Percentiles rank a stretch among this genome's conserved stretches.
Evolutionary conservation across 2,329 filamentous ascomycete species (phyloP).

Genomic region (Plectosphaerella plurivora): DNA sequence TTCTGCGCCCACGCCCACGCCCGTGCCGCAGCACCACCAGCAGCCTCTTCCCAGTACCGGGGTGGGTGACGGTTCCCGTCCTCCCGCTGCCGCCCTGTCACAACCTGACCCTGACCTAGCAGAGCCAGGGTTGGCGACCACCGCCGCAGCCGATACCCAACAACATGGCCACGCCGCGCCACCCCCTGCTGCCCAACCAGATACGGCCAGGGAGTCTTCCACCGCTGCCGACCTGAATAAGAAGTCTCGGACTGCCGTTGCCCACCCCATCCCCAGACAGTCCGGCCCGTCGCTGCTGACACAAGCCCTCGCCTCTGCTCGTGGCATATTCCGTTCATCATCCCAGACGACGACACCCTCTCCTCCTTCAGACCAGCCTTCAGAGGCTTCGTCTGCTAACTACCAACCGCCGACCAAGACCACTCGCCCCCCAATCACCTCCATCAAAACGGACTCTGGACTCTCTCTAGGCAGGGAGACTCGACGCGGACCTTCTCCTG

Average conservation of each 20-base stretch:
- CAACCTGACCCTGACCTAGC: constrained; percentile 3
- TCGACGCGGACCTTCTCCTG: neutral
- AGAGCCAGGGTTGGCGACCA: neutral
- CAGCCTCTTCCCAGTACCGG: constrained; percentile 1
- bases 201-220: constrained; percentile 12
- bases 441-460: neutral
- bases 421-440: constrained; percentile 2
- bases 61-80: constrained; percentile 1
- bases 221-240: constrained; percentile 37
- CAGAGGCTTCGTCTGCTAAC: neutral
- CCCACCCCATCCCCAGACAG: constrained; percentile 30
- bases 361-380: neutral
- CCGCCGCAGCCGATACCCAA: constrained; percentile 8
- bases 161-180: constrained; percentile 14
- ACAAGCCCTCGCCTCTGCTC: constrained; percentile 54
- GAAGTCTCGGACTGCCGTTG: constrained; percentile 39
- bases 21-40: neutral
- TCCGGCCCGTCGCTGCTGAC: constrained; percentile 51
- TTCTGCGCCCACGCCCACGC: neutral
- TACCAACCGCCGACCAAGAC: constrained; percentile 1
- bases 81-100: neutral
- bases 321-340: constrained; percentile 34
- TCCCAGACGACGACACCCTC: neutral
- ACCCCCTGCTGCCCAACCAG: constrained; percentile 13
- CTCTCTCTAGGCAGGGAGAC: no score